Conservation (phyloP, 2,329 filamentous ascomycete species). For the Ascochyta rabiei region DNA sequence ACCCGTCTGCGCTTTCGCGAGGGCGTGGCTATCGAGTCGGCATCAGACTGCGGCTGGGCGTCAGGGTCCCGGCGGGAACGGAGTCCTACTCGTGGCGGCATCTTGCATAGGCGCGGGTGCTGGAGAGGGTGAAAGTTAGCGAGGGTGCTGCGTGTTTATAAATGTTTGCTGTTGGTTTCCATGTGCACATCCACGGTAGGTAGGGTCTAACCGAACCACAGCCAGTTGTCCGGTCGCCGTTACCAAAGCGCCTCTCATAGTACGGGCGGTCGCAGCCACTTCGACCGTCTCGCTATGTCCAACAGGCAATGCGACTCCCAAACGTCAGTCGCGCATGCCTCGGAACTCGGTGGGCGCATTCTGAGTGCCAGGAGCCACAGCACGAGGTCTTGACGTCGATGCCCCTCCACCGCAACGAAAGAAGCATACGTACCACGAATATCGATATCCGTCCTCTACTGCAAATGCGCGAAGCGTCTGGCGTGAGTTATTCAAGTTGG, state of each 20-base stretch:
- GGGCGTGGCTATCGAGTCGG: conserved; percentile 55
- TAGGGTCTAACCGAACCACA: conserved; percentile 10
- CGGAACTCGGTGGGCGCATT: neutral
- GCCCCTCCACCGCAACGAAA: conserved; percentile 9
- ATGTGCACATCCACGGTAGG: conserved; percentile 6
- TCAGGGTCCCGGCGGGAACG: conserved; percentile 42
- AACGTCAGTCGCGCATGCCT: neutral
- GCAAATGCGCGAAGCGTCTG: conserved; percentile 8
- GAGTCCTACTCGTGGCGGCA: conserved; percentile 39
- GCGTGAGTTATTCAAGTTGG: conserved; percentile 9
- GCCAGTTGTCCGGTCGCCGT: conserved; percentile 11
- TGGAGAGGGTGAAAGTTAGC: conserved; percentile 23
- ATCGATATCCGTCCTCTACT: neutral
- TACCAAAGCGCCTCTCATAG: conserved; percentile 3
- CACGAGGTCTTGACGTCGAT: conserved; percentile 9
- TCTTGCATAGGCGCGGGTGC: conserved; percentile 27
- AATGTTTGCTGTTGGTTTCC: conserved; percentile 22
- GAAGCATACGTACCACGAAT: conserved; percentile 13
- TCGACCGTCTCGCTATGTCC: neutral
- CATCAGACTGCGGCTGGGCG: conserved; percentile 43
- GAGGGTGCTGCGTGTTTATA: conserved; percentile 13
- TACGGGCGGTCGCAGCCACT: conserved; percentile 6
- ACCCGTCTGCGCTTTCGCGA: conserved; percentile 56
- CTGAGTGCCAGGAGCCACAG: neutral
- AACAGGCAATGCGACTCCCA: conserved; percentile 6